These are phyloP conservation scores for Nadsonia starkeyi-henricii DNA, from an alignment of 1,139 yeast genomes.

Conservation along the genomic window DNA sequence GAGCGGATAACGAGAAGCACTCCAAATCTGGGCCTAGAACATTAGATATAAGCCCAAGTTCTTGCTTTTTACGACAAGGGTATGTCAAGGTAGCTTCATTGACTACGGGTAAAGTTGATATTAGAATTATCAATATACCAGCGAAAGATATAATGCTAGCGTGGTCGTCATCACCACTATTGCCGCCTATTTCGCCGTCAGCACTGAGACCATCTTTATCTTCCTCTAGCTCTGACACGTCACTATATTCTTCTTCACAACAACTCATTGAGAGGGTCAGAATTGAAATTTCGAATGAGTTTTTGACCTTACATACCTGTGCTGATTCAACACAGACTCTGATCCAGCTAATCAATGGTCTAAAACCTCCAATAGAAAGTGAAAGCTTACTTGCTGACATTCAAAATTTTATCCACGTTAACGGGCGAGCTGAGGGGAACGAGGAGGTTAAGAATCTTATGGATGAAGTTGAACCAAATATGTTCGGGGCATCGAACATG, in stretches of 20 bases:
- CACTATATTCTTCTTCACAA: background rate
- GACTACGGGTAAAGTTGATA: background rate
- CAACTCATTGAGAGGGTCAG: conserved; percentile 2
- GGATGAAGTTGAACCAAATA: conserved; percentile 27
- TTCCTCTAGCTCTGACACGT: background rate
- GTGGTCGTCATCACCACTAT: background rate
- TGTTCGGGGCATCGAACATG: conserved; percentile 27
- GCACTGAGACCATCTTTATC: background rate
- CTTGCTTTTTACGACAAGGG: conserved; percentile 12
- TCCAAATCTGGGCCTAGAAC: no score
- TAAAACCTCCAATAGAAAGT: conserved; percentile 46
- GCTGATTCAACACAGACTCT: conserved; percentile 76
- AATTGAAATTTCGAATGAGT: conserved; percentile 11
- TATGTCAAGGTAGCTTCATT: conserved; percentile 13
- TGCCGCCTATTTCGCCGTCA: background rate
- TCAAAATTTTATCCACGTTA: conserved; percentile 21
- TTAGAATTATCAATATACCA: background rate
- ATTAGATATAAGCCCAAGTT: conserved; percentile 7
- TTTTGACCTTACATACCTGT: conserved; percentile 35
- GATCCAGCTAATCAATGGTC: conserved; percentile 51
- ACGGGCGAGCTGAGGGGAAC: conserved; percentile 17
- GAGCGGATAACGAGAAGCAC: background rate
- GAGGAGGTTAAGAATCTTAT: conserved; percentile 32
- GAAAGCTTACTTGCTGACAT: conserved; percentile 10
- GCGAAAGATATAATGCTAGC: no score